Base-by-base conservation (phyloP, 2,329 filamentous ascomycete genomes). In the Fusarium acutatum region DNA sequence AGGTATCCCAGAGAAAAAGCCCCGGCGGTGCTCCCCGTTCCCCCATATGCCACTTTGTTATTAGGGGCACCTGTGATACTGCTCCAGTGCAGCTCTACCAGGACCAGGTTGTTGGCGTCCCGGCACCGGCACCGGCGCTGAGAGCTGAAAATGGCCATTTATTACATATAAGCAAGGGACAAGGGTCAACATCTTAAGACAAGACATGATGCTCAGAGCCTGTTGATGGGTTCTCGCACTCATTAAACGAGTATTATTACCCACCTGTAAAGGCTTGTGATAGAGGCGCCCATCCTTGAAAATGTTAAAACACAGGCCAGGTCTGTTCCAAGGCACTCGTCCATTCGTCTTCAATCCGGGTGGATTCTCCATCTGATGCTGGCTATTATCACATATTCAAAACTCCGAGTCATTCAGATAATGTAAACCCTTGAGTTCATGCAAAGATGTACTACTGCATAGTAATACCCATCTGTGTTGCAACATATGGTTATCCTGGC, bases 131-230 rank as follows among this genome's bases (percentile, higher is more conserved):
- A 50, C 49, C 68, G 68, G 75, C 71, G 68, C 64, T 65, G 56
- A 58, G 73, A 76, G 73, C 74, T 75, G 70, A 69, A 77, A 69
- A 67, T 43, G 64, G 75, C 37, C 72, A 69, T 66, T 65, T 46
- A 24, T 30, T 47, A 30, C 20, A 28, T 47, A 22, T 47, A 64
- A 70, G 53, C 72, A 50, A 50, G 73, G 62, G 59, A 40, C 38
- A 50, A 46, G 53, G 61, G 32, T 46, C 44, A 60, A 44, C 20
- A 30, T 49, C 54, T 47, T 6, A 40, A 68, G 38, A 49, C 38
- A 50, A 60, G 61, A 38, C 34, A 53, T n/a, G 61, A 50, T 67
- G 61, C 38, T n/a, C 50, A 54, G 50, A 40, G 50, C 34, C 53
- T 40, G 41, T 47, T 47, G 60, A 63, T 40, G 60, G 53, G 44